Evolutionary conservation across 2,329 filamentous ascomycete genomes (phyloP), one percentile per base, ranked within the genome.

Genomic region (Colletotrichum spaethianum): DNA sequence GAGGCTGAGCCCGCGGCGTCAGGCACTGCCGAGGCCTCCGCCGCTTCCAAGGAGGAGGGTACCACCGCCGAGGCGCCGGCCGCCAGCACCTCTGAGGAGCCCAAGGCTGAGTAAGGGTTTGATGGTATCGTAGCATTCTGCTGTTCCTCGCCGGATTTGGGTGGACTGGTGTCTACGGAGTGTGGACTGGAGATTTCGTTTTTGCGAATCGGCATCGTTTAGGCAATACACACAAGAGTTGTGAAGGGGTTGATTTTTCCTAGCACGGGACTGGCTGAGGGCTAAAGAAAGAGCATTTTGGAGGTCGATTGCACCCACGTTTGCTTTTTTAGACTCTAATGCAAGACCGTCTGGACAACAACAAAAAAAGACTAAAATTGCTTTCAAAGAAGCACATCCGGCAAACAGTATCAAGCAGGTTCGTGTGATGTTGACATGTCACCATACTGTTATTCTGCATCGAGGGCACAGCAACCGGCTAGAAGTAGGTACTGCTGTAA

Each of bases 1-100:
- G 96, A 98, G 91, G 94, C 95, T 76, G 96, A 98, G 89, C 91
- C 94, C 80, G 86, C 93, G 77, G 88, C 89, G 75, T 84, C 83
- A 73, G 82, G 77, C 56, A 76, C 88, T 75, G 81, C 87, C 72
- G 90, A 91, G 79, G 86, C 87, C 78, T 86, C 91, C 75, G 83
- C 91, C 72, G 85, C 86, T 75, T 84, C 70, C 48, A 73, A 73
- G 70, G 70, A 73, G 56, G 70, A 73, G 61, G 62, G 70, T 63
- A 60, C 70, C 55, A 46, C 67, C 28, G 61, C 61, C 14, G 70
- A 65, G 67, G 61, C 67, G 56, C 61, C 70, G 55, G 67, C 86
- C 73, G 84, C 88, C 73, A 82, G 86, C 70, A 77, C 86, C 71
- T 80, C 86, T 67, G 89, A 91, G 82, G 94, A 94, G 88, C 84